Evolutionary conservation across 2,329 filamentous ascomycete species (phyloP).

Genomic region (Diatrype stigma): DNA sequence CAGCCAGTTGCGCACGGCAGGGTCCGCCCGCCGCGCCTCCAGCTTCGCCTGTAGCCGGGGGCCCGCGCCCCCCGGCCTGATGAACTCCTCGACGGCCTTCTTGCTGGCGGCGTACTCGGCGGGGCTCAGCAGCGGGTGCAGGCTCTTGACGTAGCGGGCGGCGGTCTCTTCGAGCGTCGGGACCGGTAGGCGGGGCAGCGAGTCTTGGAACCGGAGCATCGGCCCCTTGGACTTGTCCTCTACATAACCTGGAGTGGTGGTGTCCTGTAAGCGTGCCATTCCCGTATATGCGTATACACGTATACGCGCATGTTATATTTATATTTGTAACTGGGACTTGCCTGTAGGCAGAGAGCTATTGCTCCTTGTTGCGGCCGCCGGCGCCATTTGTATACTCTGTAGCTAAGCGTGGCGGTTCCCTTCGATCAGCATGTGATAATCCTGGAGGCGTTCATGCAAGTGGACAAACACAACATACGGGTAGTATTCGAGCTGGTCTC

Average conservation of each 20-base stretch:
- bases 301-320: too few species aligned
- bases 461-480: slow-evolving; percentile 15
- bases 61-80: slow-evolving; percentile 80
- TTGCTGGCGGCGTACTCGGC: slow-evolving; percentile 69
- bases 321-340: too few species aligned
- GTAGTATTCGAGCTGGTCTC: slow-evolving; percentile 18
- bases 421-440: slow-evolving; percentile 8
- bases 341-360: slow-evolving; percentile 55
- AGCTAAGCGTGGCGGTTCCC: slow-evolving; percentile 3
- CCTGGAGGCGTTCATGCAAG: neutral
- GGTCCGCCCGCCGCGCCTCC: slow-evolving; percentile 71
- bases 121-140: slow-evolving; percentile 68
- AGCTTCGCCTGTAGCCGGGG: slow-evolving; percentile 84
- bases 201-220: slow-evolving; percentile 83
- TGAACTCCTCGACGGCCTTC: slow-evolving; percentile 82
- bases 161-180: slow-evolving; percentile 80
- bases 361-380: slow-evolving; percentile 46
- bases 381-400: slow-evolving; percentile 45
- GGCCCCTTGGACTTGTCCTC: slow-evolving; percentile 75
- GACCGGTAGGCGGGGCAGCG: slow-evolving; percentile 74
- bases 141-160: slow-evolving; percentile 72
- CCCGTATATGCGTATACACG: neutral
- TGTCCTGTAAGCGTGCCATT: slow-evolving; percentile 3
- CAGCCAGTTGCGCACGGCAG: slow-evolving; percentile 87
- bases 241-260: slow-evolving; percentile 58